Percentiles rank a stretch among this genome's conserved stretches.
Conservation (phyloP, 352 stramenopile species). For the Phytophthora pinifolia region DNA sequence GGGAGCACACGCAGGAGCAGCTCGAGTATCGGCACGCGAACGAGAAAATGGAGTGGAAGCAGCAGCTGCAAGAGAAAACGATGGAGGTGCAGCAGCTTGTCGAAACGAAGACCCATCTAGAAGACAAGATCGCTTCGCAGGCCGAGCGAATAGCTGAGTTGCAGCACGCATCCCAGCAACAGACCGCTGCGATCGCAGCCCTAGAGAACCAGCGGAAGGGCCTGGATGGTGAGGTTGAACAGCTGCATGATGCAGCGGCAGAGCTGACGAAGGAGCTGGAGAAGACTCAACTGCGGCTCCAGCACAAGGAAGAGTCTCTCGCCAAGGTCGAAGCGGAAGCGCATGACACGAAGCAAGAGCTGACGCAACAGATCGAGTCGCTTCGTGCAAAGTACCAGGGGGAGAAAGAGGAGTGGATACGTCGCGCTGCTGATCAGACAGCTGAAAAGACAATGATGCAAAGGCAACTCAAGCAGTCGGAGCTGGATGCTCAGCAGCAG, state of each 20-base stretch:
- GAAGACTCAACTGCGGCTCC: conserved; percentile 47
- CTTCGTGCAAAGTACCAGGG: conserved; percentile 37
- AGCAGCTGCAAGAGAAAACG: conserved; percentile 46
- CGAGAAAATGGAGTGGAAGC: conserved; percentile 45
- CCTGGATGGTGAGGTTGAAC: conserved; percentile 33
- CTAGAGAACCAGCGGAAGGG: conserved; percentile 40
- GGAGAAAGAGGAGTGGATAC: conserved; percentile 67
- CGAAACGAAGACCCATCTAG: conserved; percentile 46
- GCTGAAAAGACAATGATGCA: conserved; percentile 56
- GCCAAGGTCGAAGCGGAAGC: conserved; percentile 33
- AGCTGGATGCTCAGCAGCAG: conserved; percentile 28
- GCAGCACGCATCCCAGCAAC: conserved; percentile 35
- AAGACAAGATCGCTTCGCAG: conserved; percentile 59
- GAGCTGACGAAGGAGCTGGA: conserved; percentile 55
- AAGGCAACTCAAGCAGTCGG: conserved; percentile 51
- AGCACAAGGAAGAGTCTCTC: conserved; percentile 47
- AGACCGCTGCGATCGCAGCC: conserved; percentile 29
- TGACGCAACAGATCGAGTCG: conserved; percentile 37
- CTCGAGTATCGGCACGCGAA: conserved; percentile 41
- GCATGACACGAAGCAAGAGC: conserved; percentile 36
- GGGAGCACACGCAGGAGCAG: conserved; percentile 29
- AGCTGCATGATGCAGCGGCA: conserved; percentile 21
- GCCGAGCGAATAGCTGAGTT: conserved; percentile 43
- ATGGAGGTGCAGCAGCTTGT: conserved; percentile 46
- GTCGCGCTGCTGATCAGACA: conserved; percentile 57